Base-by-base conservation (phyloP, 768 basidiomycete genomes). In the Coprinopsis strossmayeri region DNA sequence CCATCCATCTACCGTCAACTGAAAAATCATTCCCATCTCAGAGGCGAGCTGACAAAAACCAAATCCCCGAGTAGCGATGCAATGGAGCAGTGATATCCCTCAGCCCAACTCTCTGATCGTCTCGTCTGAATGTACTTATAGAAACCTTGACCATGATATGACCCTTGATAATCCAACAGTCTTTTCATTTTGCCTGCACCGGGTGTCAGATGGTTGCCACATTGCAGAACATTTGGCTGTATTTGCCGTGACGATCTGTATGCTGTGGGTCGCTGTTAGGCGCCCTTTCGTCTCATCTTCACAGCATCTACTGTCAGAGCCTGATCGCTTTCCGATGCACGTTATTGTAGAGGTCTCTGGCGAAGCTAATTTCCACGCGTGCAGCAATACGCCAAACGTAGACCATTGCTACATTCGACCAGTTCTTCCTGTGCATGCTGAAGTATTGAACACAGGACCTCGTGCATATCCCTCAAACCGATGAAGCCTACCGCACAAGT, bases 21-120 rank as follows among this genome's bases (percentile, higher is more conserved):
- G 3, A 21, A 34, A 12, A 2, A 10, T 13, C 15, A 10, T 27
- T 34, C 12, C 21, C 15, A 18, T 49, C 17, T 27, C 46, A 87
- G 84, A 58, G 79, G 74, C 55, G 84, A 86, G 53, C 70, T 86
- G 12, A 73, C 73, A 25, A 86, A 85, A 63, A 73, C 73, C n/a
- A 76, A 66, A 50, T 55, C 52, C 45, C 57, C 69, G 46, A 68
- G 69, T 51, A 73, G 67, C 18, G 66, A 69, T 46, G 69, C 73
- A 7, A 82, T 82, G 79, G 74, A 81, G 55, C 78, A 78, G 52
- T 81, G 63, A 67, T 45, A 38, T n/a, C 32, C 35, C 50, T 5
- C 37, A 21, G 20, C 17, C 10, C 13, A 10, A 9, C 10, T 9
- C 17, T 17, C 12, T 38, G 13, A 21, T 34, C 9, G 9, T 34